Conservation (phyloP, 2,329 filamentous ascomycete genomes). For the Plectosphaerella sp. region DNA sequence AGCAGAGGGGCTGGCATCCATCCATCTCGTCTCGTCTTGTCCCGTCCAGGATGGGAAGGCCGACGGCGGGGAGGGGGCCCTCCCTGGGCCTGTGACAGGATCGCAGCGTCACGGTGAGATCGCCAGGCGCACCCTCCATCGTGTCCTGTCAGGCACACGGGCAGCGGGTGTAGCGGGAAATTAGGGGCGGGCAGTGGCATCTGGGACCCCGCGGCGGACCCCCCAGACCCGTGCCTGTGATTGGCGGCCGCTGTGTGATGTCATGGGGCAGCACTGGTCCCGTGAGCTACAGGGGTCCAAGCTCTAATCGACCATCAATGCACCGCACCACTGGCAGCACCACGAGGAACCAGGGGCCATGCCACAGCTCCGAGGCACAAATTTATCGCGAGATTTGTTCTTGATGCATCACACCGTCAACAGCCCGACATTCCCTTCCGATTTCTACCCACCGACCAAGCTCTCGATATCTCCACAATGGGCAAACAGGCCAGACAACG, state of each 20-base stretch:
- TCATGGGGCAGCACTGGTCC: constrained; percentile 2
- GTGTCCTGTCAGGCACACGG: too few relatives aligned
- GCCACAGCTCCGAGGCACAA: neutral
- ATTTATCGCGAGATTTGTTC: neutral
- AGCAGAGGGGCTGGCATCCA: too few relatives aligned
- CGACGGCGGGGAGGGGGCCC: too few relatives aligned
- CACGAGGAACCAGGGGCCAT: too few relatives aligned
- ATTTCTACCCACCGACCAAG: constrained; percentile 1
- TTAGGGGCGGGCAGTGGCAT: neutral
- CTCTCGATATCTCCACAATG: constrained; percentile 3
- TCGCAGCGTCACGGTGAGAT: too few relatives aligned
- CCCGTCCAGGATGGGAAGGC: too few relatives aligned
- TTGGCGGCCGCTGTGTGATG: neutral
- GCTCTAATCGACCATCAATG: neutral
- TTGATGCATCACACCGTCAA: neutral
- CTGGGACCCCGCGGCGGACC: neutral
- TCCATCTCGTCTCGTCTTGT: too few relatives aligned
- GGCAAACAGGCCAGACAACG: constrained; percentile 38
- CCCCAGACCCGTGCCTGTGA: neutral
- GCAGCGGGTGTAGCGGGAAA: neutral
- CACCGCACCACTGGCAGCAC: neutral
- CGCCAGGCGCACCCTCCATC: too few relatives aligned
- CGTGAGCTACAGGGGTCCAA: constrained; percentile 1
- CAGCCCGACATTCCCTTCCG: constrained; percentile 4
- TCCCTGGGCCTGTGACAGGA: too few relatives aligned